Conservation (phyloP, 306 rosid species). For the Oemleria cerasiformis region DNA sequence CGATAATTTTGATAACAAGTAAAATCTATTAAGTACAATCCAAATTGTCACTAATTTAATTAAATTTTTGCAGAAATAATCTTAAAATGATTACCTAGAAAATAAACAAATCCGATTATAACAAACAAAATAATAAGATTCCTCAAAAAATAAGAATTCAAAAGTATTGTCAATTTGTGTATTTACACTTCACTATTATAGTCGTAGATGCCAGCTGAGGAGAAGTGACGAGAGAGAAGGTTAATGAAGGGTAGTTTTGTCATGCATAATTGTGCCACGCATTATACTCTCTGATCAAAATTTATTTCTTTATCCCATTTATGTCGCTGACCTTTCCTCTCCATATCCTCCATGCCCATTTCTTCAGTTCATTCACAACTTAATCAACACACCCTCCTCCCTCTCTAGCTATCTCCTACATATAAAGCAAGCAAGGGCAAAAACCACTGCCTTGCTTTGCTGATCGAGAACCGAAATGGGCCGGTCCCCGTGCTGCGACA, state of each 20-base stretch:
- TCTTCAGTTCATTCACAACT: slow-evolving; percentile 30
- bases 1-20: too few relatives aligned
- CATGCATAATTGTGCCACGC: slow-evolving; percentile 3
- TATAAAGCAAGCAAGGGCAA: slow-evolving; percentile 38
- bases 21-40: too few relatives aligned
- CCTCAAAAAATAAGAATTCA: too few relatives aligned
- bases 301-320: slow-evolving; percentile 54
- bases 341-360: slow-evolving; percentile 39
- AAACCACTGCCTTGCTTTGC: slow-evolving; percentile 29
- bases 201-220: background rate
- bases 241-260: slow-evolving; percentile 49
- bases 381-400: slow-evolving; percentile 9
- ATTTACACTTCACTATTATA: too few relatives aligned
- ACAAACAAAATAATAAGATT: too few relatives aligned
- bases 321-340: slow-evolving; percentile 70
- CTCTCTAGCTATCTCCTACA: slow-evolving; percentile 9
- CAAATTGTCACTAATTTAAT: too few relatives aligned
- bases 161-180: too few relatives aligned
- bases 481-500: slow-evolving; percentile 97
- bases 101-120: too few relatives aligned
- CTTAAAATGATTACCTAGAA: too few relatives aligned
- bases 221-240: background rate
- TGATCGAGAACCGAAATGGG: slow-evolving; percentile 58
- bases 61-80: too few relatives aligned
- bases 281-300: slow-evolving; percentile 24